phyloP scores from a whole-genome alignment of 2,329 filamentous ascomycete species.

The Botrytis cinerea region DNA sequence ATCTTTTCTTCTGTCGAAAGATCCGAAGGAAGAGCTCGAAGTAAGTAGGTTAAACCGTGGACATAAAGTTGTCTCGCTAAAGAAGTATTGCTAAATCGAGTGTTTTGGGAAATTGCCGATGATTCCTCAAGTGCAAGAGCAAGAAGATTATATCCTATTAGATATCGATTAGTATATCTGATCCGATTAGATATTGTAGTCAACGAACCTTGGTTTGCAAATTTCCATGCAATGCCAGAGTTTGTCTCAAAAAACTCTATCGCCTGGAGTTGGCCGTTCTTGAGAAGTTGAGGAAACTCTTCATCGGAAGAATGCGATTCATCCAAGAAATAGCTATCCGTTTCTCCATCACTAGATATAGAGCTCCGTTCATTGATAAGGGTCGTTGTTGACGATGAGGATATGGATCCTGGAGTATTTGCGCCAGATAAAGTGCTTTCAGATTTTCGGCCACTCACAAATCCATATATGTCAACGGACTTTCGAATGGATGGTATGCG shows the following conservation, averaged over 20 bases:
- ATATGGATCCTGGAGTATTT: slow-evolving; percentile 34
- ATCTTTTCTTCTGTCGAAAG: slow-evolving; percentile 57
- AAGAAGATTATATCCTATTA: slow-evolving; percentile 50
- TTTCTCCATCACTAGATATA: not conserved
- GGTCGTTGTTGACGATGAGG: slow-evolving; percentile 33
- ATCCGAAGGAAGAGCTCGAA: slow-evolving; percentile 61
- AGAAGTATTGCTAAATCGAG: slow-evolving; percentile 43
- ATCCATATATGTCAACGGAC: slow-evolving; percentile 42
- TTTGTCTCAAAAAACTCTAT: slow-evolving; percentile 32
- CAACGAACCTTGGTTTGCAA: slow-evolving; percentile 49
- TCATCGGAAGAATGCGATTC: slow-evolving; percentile 32
- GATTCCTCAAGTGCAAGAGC: slow-evolving; percentile 50
- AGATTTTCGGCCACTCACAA: slow-evolving; percentile 24
- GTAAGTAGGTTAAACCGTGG: slow-evolving; percentile 62
- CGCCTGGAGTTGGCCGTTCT: slow-evolving; percentile 26
- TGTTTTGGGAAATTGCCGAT: slow-evolving; percentile 38
- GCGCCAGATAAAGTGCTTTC: slow-evolving; percentile 39
- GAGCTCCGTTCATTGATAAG: slow-evolving; percentile 25
- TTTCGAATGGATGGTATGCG: slow-evolving; percentile 52
- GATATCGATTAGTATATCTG: not conserved
- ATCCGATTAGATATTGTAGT: not conserved
- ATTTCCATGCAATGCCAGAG: slow-evolving; percentile 52
- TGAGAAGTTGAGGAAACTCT: slow-evolving; percentile 21
- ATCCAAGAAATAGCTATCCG: slow-evolving; percentile 25
- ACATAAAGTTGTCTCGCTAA: slow-evolving; percentile 64